Conservation (phyloP, 257 asterid species). For the Penstemon barbatus region DNA sequence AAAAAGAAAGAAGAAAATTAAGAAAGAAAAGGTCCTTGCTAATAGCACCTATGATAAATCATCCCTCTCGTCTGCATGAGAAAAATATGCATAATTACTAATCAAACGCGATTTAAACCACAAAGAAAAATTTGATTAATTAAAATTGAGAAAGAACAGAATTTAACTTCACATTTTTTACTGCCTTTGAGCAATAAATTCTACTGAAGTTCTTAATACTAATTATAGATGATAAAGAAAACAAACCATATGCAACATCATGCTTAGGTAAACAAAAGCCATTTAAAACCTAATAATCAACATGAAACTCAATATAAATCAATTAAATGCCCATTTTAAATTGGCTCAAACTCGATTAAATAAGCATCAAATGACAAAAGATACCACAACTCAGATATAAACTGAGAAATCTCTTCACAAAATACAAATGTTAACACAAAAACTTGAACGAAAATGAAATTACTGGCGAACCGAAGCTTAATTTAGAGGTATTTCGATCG, state of each 20-base stretch:
- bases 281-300: background rate
- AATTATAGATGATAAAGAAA: no score
- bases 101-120: background rate
- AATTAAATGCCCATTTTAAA: no score
- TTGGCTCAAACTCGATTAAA: background rate
- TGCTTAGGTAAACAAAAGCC: no score
- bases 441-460: background rate
- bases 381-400: background rate
- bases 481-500: conserved; percentile 51
- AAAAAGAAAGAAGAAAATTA: background rate
- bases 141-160: background rate
- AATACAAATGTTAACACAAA: background rate
- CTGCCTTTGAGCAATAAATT: background rate
- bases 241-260: no score
- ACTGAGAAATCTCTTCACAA: background rate
- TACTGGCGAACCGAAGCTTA: conserved; percentile 49
- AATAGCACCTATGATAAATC: conserved; percentile 70
- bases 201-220: no score
- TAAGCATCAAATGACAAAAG: background rate
- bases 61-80: conserved; percentile 76
- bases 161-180: background rate
- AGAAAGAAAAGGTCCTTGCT: background rate
- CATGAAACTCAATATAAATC: background rate
- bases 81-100: conserved; percentile 22
- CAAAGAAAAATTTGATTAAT: conserved; percentile 2